Conservation (phyloP, 192 early-diverging fungal species). For the Lobosporangium transversale region DNA sequence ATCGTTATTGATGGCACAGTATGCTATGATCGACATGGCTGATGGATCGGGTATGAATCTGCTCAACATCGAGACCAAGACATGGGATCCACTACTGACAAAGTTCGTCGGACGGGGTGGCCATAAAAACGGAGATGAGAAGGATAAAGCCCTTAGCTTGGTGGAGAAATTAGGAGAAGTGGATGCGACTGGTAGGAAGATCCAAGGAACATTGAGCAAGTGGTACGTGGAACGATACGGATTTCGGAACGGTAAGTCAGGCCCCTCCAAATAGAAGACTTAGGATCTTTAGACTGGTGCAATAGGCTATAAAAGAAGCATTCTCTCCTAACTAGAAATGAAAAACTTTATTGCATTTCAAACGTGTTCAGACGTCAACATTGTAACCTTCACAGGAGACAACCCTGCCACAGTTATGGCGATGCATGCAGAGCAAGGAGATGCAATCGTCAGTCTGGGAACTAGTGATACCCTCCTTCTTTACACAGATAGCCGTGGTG, state of each 20-base stretch:
- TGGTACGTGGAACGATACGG: conserved; percentile 79
- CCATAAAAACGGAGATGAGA: neutral
- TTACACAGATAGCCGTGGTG: conserved; percentile 53
- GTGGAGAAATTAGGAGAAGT: conserved; percentile 56
- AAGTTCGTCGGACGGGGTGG: conserved; percentile 52
- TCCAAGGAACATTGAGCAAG: conserved; percentile 59
- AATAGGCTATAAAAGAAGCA: too few relatives aligned
- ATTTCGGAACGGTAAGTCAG: conserved; percentile 65
- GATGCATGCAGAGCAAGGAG: conserved; percentile 60
- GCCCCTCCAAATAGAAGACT: too few relatives aligned
- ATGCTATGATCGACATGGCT: conserved; percentile 70
- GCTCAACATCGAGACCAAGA: conserved; percentile 67
- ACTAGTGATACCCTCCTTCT: conserved; percentile 83
- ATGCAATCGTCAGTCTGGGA: conserved; percentile 79
- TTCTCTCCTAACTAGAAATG: too few relatives aligned
- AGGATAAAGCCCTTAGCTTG: conserved; percentile 13
- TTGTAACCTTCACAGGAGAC: conserved; percentile 82
- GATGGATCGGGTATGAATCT: conserved; percentile 89
- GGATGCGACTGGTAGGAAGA: conserved; percentile 48
- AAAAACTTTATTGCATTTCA: too few relatives aligned
- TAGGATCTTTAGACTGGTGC: too few relatives aligned
- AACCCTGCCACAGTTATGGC: conserved; percentile 78
- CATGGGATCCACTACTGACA: conserved; percentile 64
- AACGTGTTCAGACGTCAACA: conserved; percentile 63
- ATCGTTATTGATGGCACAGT: conserved; percentile 66